Evolutionary conservation across 805 yeast genomes (phyloP).

Genomic region (Candida loeiensis): DNA sequence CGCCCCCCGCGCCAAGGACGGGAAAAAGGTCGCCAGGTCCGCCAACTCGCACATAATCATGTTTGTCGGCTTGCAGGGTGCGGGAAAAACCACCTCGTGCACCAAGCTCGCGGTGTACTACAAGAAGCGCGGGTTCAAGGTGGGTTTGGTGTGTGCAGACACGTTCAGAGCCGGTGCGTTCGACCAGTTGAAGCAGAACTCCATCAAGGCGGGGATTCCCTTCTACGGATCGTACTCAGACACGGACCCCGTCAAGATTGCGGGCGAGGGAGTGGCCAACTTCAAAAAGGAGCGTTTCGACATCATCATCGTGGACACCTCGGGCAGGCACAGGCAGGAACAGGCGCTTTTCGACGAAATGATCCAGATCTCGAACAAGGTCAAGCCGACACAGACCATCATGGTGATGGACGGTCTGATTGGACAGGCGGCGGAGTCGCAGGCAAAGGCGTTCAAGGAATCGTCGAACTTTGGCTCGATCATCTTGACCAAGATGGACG

Average conservation of each 20-base stretch:
- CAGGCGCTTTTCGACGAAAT: conserved; percentile 86
- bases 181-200: conserved; percentile 96
- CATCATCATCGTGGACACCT: conserved; percentile 92
- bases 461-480: conserved; percentile 92
- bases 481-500: conserved; percentile 93
- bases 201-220: conserved; percentile 91
- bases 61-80: conserved; percentile 99
- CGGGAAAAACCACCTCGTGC: conserved; percentile 98
- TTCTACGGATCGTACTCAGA: conserved; percentile 93
- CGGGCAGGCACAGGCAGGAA: conserved; percentile 97
- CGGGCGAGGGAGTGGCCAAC: conserved; percentile 85
- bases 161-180: conserved; percentile 99
- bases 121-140: conserved; percentile 88
- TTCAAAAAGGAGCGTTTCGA: conserved; percentile 91
- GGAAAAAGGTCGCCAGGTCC: conserved; percentile 26
- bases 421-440: conserved; percentile 97
- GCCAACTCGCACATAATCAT: conserved; percentile 59
- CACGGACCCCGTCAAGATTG: conserved; percentile 91
- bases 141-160: conserved; percentile 97
- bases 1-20: conserved; percentile 19
- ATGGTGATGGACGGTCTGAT: conserved; percentile 97
- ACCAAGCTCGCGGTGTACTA: conserved; percentile 94
- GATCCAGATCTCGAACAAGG: conserved; percentile 87
- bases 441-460: conserved; percentile 91
- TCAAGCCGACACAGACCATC: conserved; percentile 91